Percentiles rank a stretch among this genome's conserved stretches.
These are phyloP conservation scores for Salix exigua DNA, from an alignment of 345 rosid species.

Conservation along the genomic window DNA sequence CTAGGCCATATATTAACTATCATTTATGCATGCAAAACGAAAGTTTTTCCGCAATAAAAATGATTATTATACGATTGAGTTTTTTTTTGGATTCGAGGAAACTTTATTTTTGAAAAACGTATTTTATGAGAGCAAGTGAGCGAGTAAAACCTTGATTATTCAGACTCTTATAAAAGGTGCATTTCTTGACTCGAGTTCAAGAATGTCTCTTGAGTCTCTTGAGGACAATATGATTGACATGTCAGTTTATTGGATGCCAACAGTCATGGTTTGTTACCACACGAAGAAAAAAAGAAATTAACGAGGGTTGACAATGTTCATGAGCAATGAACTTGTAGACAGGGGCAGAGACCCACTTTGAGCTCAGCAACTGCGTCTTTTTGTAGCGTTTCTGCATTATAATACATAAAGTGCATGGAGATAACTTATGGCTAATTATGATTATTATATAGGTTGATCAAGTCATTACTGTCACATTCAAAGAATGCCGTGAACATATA, in stretches of 20 bases:
- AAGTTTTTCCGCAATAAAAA: no score
- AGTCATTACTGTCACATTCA: conserved; percentile 22
- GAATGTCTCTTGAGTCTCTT: no score
- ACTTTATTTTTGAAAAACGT: fast-evolving
- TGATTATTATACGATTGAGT: no score
- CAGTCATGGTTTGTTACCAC: conserved; percentile 16
- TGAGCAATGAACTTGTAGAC: conserved; percentile 14
- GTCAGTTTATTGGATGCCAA: conserved; percentile 26
- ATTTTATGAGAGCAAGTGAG: no score
- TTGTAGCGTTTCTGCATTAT: conserved; percentile 18
- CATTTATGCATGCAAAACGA: no score
- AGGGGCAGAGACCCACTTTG: conserved; percentile 16
- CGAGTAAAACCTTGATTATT: no score
- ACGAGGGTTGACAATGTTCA: conserved; percentile 36
- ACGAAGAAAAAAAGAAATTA: conserved; percentile 1
- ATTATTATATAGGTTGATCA: conserved; percentile 7
- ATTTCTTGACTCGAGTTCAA: fast-evolving
- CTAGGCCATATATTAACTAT: no score
- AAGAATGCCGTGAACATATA: background rate
- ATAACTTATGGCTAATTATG: background rate
- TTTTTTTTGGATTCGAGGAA: no score
- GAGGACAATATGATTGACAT: background rate
- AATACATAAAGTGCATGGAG: conserved; percentile 29
- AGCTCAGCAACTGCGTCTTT: conserved; percentile 42
- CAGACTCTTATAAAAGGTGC: no score